Conservation (phyloP, 805 yeast species). For the Peterozyma toletana region DNA sequence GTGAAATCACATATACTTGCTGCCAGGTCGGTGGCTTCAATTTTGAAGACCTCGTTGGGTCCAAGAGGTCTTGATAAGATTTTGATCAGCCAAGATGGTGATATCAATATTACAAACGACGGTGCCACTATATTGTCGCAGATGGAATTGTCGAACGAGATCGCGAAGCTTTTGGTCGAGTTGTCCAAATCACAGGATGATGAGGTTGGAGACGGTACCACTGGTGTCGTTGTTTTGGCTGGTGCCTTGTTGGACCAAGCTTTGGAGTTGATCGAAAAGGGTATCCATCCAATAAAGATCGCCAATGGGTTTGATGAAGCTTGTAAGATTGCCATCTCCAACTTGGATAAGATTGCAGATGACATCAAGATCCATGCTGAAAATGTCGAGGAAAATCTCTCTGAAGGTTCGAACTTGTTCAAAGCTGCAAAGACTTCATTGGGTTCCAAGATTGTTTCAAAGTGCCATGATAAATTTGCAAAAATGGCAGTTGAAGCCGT, state of each 20-base stretch:
- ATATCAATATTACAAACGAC: constrained; percentile 95
- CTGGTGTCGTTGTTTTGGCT: constrained; percentile 96
- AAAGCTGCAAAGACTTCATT: constrained; percentile 92
- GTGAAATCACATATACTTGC: constrained; percentile 85
- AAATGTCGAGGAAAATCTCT: constrained; percentile 21
- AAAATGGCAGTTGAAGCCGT: constrained; percentile 97
- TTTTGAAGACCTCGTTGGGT: constrained; percentile 88
- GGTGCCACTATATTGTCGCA: constrained; percentile 96
- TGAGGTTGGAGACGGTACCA: constrained; percentile 98
- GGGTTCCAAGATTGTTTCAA: constrained; percentile 93
- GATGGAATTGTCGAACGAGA: constrained; percentile 94
- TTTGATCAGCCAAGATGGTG: constrained; percentile 92
- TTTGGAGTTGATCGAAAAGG: constrained; percentile 86
- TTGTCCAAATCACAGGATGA: constrained; percentile 93
- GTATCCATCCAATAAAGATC: constrained; percentile 93
- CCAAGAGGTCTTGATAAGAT: constrained; percentile 99
- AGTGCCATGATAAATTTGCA: constrained; percentile 89
- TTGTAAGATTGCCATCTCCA: constrained; percentile 79
- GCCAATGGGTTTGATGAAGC: constrained; percentile 98
- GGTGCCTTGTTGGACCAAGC: constrained; percentile 95
- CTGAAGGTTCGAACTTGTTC: constrained; percentile 50
- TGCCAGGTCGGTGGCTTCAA: constrained; percentile 89
- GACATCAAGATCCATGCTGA: constrained; percentile 45
- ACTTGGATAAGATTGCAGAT: constrained; percentile 72
- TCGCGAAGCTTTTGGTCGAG: constrained; percentile 92